A percentile compares a stretch with the other conserved stretches of the same genome.
Evolutionary conservation across 2,329 filamentous ascomycete species (phyloP).

Genomic region (Emergomyces africanus): DNA sequence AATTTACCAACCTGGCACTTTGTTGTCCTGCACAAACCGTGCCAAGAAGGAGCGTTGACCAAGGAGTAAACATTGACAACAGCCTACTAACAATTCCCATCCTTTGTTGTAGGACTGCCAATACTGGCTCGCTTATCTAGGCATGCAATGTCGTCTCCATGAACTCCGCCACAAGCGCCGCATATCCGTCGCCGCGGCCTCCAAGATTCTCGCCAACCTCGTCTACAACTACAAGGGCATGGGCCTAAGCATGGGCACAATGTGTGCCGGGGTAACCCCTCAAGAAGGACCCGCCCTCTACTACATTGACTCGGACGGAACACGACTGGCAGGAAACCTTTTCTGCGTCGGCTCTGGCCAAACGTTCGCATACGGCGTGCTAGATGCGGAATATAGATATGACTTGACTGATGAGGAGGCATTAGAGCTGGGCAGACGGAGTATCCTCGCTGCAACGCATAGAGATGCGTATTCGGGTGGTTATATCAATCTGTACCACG

Average conservation of each 20-base stretch:
- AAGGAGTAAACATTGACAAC: not conserved
- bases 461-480: constrained; percentile 98
- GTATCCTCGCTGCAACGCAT: constrained; percentile 92
- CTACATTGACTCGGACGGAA: constrained; percentile 98
- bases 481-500: constrained; percentile 97
- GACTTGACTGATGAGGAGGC: constrained; percentile 79
- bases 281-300: constrained; percentile 92
- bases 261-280: constrained; percentile 92
- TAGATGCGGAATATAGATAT: constrained; percentile 90
- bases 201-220: constrained; percentile 96
- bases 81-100: not conserved
- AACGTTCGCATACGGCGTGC: constrained; percentile 96
- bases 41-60: too few species aligned
- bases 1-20: not conserved
- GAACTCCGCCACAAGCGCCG: constrained; percentile 98
- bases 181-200: constrained; percentile 92
- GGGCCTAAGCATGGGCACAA: constrained; percentile 98
- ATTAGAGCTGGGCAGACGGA: constrained; percentile 76
- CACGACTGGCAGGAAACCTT: constrained; percentile 79
- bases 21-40: not conserved
- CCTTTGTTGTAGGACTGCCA: constrained; percentile 62
- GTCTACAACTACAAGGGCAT: constrained; percentile 99
- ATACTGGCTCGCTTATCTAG: constrained; percentile 98
- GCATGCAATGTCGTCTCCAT: constrained; percentile 98
- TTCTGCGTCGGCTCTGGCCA: constrained; percentile 98